Evolutionary conservation across 2,329 filamentous ascomycete genomes (phyloP), one percentile per base, ranked within the genome.

Genomic region (Beauveria sp.): DNA sequence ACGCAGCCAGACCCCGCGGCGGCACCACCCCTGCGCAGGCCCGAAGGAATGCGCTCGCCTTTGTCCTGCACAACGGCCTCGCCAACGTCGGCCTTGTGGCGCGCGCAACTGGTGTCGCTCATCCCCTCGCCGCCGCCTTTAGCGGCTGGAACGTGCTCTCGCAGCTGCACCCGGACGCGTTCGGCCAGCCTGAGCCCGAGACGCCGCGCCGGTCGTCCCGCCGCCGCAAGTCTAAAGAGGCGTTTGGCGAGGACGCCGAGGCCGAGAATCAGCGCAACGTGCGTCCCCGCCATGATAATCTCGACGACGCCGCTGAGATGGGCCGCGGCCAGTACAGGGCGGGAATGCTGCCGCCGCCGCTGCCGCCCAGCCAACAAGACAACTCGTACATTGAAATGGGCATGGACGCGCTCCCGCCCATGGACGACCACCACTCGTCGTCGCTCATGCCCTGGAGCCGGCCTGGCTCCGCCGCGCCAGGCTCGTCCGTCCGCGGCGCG

Each of bases 351-450:
- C 64, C 34, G 12, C 55, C 47, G 24, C 41, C 54, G 9, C 68
- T 3, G 52, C 71, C 9, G 67, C 73, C 2, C 34, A 30, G 48
- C 46, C 26, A 46, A 5, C 48, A 52, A 5, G 50, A 78, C 22
- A 73, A 79, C 20, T 71, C 72, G 0, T 71, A 76, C 53, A 73
- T 88, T 22, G 91, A 96, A 71, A 72, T 90, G 26, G 89, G 87
- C 22, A 84, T 90, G 73, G 84, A 90, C 47, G 88, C 83, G 1
- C 82, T 79, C 0, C 80, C 83, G 0, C 82, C 84, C 8, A 80
- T 94, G 58, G 83, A 84, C 5, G 89, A 96, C 62, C 83, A 87
- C 58, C 82, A 83, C 51, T 81, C 79, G 1, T 81, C 78, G 2
- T 78, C 77, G 18, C 70, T 80, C 61, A 73, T 79, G 68, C 81